Base-by-base conservation (phyloP, 2,329 filamentous ascomycete species). In the Xylariaceae sp. region DNA sequence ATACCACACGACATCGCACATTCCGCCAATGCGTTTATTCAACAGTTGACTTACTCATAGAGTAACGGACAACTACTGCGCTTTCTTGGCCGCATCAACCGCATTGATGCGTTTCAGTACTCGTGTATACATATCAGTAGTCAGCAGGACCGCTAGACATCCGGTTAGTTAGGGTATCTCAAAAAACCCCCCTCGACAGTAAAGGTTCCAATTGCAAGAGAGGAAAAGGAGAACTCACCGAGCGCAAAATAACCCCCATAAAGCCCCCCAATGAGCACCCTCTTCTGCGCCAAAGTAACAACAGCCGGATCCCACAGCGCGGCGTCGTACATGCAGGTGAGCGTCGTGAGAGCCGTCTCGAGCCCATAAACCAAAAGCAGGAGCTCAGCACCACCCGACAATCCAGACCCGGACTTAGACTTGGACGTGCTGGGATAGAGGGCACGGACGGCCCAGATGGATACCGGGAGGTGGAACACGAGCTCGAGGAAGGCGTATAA, bases 41-140 rank as follows among this genome's bases (percentile, higher is more conserved):
- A 7, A 26, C 17, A 37, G 24, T 40, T 50, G 21, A 12, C 29
- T 52, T 2, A 19, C 37, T 24, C 19, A 33, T 29, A 2, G 1
- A 2, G 11, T 11, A 47, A 11, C n/a, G 17, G 23, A 9, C 17
- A 53, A 41, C 60, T 66, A 80, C 62, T 77, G 75, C 14, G 61
- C 69, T 70, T 83, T 84, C 65, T 78, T 75, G 55, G 68, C 73
- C 29, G 37, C 56, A 4, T 71, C 65, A 0, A 53, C 61, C 5
- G 56, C 62, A 31, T 74, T 70, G 12, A 81, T 69, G 7, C 83
- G 78, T 6, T 64, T 70, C 7, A 82, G 66, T 1, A 86, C 71
- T n/a, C 84, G 76, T 31, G 67, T 46, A 46, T 79, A 83, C 83
- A 86, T 86, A 62, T 86, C 83, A 19, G 77, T 63, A 8, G 77